phyloP scores from a whole-genome alignment of 768 basidiomycete genomes.

The Collybiopsis confluens region DNA sequence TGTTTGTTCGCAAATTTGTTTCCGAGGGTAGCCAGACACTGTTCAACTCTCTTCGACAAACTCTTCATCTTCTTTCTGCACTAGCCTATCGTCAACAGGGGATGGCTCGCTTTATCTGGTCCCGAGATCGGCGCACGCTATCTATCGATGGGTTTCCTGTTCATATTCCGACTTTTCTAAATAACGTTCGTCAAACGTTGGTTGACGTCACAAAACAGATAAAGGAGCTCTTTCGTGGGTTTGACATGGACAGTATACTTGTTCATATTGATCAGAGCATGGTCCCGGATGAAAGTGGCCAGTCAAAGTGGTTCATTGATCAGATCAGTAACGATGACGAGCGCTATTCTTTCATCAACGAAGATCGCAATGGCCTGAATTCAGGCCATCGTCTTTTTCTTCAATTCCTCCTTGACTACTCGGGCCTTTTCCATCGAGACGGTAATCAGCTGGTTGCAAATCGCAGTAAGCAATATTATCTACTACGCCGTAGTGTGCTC shows the following conservation, averaged over 20 bases:
- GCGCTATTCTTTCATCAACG: background rate
- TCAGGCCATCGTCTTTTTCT: background rate
- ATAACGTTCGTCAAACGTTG: background rate
- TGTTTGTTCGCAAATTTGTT: background rate
- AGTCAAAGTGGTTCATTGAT: background rate
- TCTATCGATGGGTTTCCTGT: background rate
- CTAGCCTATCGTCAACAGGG: background rate
- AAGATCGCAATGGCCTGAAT: background rate
- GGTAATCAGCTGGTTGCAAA: too few species aligned
- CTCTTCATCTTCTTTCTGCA: background rate
- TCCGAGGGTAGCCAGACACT: background rate
- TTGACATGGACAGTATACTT: background rate
- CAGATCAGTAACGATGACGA: background rate
- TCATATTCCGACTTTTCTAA: background rate
- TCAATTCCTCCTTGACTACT: background rate
- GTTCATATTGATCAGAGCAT: background rate
- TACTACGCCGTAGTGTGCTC: too few species aligned
- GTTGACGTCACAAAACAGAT: background rate
- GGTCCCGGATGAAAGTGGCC: background rate
- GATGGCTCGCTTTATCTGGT: background rate
- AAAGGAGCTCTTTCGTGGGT: background rate
- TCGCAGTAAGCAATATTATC: too few species aligned
- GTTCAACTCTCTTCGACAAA: slow-evolving; percentile 2
- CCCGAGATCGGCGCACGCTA: background rate
- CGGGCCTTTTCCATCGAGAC: background rate